Conservation (phyloP, 169 alveolate genomes). For the Plasmodium blacklocki region DNA sequence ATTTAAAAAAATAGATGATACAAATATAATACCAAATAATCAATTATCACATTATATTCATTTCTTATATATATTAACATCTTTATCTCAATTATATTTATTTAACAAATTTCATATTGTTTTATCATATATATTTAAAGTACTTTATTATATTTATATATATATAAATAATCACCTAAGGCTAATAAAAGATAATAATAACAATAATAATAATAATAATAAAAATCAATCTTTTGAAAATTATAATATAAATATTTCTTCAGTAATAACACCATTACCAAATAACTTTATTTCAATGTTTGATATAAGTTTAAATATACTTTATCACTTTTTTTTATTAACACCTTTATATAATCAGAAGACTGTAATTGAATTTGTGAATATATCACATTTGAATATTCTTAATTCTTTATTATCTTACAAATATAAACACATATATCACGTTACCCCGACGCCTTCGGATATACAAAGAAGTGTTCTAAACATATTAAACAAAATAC, state of each 20-base stretch:
- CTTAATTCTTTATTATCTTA: constrained; percentile 26
- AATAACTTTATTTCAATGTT: constrained; percentile 37
- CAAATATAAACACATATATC: background rate
- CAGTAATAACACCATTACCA: background rate
- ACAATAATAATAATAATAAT: background rate
- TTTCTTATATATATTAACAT: constrained; percentile 36
- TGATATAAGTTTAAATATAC: constrained; percentile 26
- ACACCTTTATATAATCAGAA: background rate
- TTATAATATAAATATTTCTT: too few species aligned
- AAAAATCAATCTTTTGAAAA: too few species aligned
- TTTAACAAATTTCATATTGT: constrained; percentile 11
- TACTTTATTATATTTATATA: background rate
- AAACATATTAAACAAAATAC: background rate
- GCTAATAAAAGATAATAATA: background rate
- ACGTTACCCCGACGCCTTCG: constrained; percentile 20
- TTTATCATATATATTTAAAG: constrained; percentile 7
- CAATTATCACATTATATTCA: constrained; percentile 21
- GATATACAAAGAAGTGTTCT: constrained; percentile 53
- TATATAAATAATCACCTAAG: background rate
- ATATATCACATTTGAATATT: constrained; percentile 4
- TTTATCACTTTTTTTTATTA: constrained; percentile 26
- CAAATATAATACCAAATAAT: background rate
- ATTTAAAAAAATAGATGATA: constrained; percentile 5
- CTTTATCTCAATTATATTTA: constrained; percentile 34
- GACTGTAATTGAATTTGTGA: constrained; percentile 1